Base-by-base conservation (phyloP, 345 rosid species). In the Boechera stricta region DNA sequence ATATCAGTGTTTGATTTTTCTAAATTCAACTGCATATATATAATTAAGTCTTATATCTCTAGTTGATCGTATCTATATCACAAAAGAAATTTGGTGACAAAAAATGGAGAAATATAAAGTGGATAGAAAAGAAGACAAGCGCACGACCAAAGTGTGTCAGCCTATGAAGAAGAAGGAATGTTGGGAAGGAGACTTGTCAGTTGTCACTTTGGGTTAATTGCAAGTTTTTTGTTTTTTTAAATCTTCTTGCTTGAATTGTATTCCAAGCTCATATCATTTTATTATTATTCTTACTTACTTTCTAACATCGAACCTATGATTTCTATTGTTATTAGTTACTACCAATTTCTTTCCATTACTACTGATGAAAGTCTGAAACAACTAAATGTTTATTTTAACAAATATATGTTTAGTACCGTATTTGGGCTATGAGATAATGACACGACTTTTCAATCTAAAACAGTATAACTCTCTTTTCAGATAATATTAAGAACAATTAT, bases 201-300 rank as follows among this genome's bases (percentile, higher is more conserved):
- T 51, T 69, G 64, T 76, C 69, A 61, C 32, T 61, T 53, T 69
- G 18, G 63, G 69, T 69, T 69, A 69, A 76, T 68, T 62, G 51
- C 39, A 74, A 42, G 33, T 41, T 73, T 18, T 54, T 56, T 10
- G 10, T 24, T 53, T 8, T 39, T 39, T 39, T 39, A n/a, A 67
- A 35, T 57, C 42, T 58, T 76, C 24, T 76, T 77, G 76, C 81
- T 77, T 65, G 77, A 65, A 71, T 77, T 71, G 67, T 77, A 57
- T 77, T 65, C 81, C 81, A 77, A 77, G 77, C 61, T 64, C 72
- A 12, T 57, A 44, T 52, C 48, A 59, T 67, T 0, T 56, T 66
- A 63, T 54, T 69, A 61, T 70, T 63, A 5, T 24, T 55, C 33
- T 47, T 45, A 47, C 62, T 76, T 29, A 44, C 59, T 63, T 70